Evolutionary conservation across 139 green algal genomes (phyloP).

Genomic region (Picochlorum sp.): DNA sequence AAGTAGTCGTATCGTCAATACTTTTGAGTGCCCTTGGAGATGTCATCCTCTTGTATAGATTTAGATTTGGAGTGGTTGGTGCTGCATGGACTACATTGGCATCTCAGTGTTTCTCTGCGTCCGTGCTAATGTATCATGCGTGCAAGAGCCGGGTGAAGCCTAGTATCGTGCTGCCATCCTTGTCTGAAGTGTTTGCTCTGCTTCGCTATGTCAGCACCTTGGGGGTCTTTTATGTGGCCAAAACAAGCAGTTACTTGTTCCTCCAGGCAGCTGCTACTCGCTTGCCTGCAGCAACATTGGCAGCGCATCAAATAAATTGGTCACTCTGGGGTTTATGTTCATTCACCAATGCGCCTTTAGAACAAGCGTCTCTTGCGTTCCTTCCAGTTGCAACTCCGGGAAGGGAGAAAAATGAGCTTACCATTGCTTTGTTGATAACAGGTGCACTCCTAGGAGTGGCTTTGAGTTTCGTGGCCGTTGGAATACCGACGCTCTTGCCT

Average conservation of each 20-base stretch:
- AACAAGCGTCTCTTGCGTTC: slow-evolving; percentile 56
- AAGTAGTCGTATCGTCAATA: slow-evolving; percentile 35
- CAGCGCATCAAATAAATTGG: slow-evolving; percentile 57
- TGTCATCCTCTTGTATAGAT: slow-evolving; percentile 41
- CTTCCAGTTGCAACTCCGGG: slow-evolving; percentile 21
- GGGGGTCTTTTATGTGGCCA: slow-evolving; percentile 54
- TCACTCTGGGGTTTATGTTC: slow-evolving; percentile 38
- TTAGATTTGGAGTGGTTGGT: slow-evolving; percentile 46
- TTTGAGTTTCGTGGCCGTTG: slow-evolving; percentile 15
- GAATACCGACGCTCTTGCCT: slow-evolving; percentile 26
- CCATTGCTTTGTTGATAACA: slow-evolving; percentile 26
- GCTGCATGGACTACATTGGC: slow-evolving; percentile 51
- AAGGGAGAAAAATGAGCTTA: slow-evolving; percentile 10
- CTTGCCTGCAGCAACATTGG: slow-evolving; percentile 40
- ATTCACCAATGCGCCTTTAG: slow-evolving; percentile 49
- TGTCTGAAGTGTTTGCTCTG: slow-evolving; percentile 12
- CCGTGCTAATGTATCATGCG: slow-evolving; percentile 18
- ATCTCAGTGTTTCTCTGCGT: slow-evolving; percentile 36
- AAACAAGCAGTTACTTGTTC: slow-evolving; percentile 55
- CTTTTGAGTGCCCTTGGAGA: slow-evolving; percentile 48
- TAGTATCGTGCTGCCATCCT: slow-evolving; percentile 7
- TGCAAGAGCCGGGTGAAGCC: slow-evolving; percentile 4
- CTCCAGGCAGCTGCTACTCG: slow-evolving; percentile 47
- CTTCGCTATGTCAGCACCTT: slow-evolving; percentile 40
- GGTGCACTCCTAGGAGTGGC: slow-evolving; percentile 21